These are phyloP conservation scores for Eucalyptus regnans DNA, from an alignment of 345 rosid species.

Conservation along the genomic window DNA sequence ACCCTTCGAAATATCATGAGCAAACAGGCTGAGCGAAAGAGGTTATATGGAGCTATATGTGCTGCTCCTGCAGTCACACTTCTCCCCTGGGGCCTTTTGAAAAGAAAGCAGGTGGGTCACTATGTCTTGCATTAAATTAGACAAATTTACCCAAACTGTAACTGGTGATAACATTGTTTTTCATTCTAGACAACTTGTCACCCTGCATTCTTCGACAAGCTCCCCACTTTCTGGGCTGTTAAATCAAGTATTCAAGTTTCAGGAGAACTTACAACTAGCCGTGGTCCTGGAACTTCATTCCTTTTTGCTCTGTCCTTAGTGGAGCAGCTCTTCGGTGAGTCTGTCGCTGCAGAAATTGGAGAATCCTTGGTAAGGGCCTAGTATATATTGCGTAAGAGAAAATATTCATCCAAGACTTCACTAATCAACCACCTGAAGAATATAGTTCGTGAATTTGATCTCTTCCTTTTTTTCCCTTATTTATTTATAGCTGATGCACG, in stretches of 20 bases:
- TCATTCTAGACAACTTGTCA: conserved; percentile 81
- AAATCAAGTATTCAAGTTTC: conserved; percentile 78
- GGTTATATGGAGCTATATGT: conserved; percentile 81
- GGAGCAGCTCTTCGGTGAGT: conserved; percentile 76
- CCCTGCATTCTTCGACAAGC: conserved; percentile 74
- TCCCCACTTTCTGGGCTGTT: conserved; percentile 91
- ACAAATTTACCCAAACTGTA: conserved; percentile 1
- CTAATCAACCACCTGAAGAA: not conserved
- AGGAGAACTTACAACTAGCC: conserved; percentile 88
- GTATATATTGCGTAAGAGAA: not conserved
- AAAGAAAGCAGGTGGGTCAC: conserved; percentile 45
- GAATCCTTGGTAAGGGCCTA: conserved; percentile 40
- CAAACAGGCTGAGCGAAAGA: conserved; percentile 67
- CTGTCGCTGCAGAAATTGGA: conserved; percentile 48
- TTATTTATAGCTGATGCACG: conserved; percentile 35
- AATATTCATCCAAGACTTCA: not conserved
- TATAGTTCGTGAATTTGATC: not conserved
- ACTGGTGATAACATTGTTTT: conserved; percentile 38
- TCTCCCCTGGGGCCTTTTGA: conserved; percentile 93
- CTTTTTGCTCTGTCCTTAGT: conserved; percentile 71
- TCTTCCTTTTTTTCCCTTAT: not conserved
- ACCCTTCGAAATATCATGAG: conserved; percentile 50
- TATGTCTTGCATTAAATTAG: not conserved
- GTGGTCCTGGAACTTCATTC: conserved; percentile 89
- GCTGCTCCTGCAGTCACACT: conserved; percentile 93